These are phyloP conservation scores for Bathelium albidoporum DNA, from an alignment of 495 filamentous ascomycete species.

Conservation along the genomic window DNA sequence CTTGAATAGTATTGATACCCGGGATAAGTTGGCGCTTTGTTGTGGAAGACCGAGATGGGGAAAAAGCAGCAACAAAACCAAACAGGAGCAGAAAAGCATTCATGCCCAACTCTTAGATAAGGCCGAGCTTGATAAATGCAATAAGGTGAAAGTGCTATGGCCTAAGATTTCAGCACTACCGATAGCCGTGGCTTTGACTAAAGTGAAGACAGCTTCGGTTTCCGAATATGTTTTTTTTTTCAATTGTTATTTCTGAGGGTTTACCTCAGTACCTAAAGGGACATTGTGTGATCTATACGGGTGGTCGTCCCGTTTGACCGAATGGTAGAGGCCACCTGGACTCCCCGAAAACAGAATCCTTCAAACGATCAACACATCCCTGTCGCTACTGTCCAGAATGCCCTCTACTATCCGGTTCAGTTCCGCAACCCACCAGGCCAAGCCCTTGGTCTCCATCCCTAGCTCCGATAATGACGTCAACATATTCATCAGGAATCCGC, in stretches of 20 bases:
- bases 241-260: neutral
- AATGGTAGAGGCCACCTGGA: constrained; percentile 3
- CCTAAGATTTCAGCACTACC: neutral
- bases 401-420: neutral
- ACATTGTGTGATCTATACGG: neutral
- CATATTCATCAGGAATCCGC: neutral
- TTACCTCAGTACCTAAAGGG: neutral
- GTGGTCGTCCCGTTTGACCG: neutral
- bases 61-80: neutral
- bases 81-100: neutral
- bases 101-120: neutral
- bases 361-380: neutral
- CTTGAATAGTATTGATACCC: neutral
- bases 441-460: neutral
- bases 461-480: neutral
- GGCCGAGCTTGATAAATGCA: neutral
- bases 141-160: neutral
- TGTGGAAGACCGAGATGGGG: neutral
- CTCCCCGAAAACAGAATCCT: neutral
- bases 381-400: neutral
- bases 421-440: neutral
- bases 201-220: neutral
- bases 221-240: neutral
- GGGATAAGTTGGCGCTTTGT: neutral
- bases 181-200: neutral